Evolutionary conservation across 192 early-diverging fungal genomes (phyloP).

Genomic region (Obelidium mucronatum): DNA sequence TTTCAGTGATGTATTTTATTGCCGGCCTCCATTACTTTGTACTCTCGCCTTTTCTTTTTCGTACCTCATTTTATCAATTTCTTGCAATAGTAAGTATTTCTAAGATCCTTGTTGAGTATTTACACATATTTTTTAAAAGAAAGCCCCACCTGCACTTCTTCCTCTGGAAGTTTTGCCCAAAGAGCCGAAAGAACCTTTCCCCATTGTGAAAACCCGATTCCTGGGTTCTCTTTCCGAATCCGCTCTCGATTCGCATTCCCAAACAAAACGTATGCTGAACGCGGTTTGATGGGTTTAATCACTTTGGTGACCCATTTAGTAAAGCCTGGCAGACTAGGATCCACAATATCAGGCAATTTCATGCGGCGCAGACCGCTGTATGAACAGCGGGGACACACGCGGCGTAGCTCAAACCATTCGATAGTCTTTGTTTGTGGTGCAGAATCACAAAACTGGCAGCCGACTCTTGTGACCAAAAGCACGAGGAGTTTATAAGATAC

Average conservation of each 20-base stretch:
- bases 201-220: background rate
- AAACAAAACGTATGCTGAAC: background rate
- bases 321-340: background rate
- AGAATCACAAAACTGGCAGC: background rate
- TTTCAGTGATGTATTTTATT: too few relatives aligned
- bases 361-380: background rate
- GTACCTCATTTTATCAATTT: background rate
- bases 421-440: background rate
- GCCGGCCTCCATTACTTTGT: background rate
- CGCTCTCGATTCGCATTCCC: background rate
- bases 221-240: background rate
- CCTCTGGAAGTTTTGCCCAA: background rate
- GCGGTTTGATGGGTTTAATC: background rate
- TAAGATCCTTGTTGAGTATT: background rate
- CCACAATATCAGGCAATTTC: background rate
- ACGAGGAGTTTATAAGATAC: background rate
- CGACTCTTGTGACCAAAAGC: background rate
- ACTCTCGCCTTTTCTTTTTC: background rate
- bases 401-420: background rate
- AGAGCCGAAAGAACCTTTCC: background rate
- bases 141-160: background rate
- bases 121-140: background rate
- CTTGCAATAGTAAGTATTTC: background rate
- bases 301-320: background rate
- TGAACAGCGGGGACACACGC: background rate